Base-by-base conservation (phyloP, 2,329 filamentous ascomycete genomes). In the Sporothrix pseudoabietina region DNA sequence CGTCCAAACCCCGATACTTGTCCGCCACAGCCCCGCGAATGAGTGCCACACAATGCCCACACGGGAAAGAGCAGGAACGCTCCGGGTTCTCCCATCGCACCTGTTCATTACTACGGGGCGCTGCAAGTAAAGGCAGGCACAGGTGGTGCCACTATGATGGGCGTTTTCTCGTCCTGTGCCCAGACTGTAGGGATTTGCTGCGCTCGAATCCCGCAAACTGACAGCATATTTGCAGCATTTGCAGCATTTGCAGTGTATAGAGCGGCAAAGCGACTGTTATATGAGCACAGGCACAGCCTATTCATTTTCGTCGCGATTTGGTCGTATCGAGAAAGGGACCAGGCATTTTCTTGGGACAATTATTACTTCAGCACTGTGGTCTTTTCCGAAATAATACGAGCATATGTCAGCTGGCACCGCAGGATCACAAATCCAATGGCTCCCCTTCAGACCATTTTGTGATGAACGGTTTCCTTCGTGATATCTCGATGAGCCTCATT, bases 1-100 rank as follows among this genome's bases (percentile, higher is more conserved):
- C 72, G 72, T 75, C 9, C 74, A 75, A 75, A 75, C 74, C 72
- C 74, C 74, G 74, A 75, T 72, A 61, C 74, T 75, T 70, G 70
- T 70, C 74, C 74, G 74, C 71, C 68, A 61, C 44, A 57, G 41
- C 14, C 41, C 41, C 41, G 41, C 63, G 22, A 4, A 30, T 3
- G 14, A 55, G 52, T 22, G 39, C 32, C 39, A 65, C 39, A 65
- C 61, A 65, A 9, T 14, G 12, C 14, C 14, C 44, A 16, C 44
- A 14, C 44, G 32, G 52, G n/a, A 2, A n/a, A 9, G 35, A 26
- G 30, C n/a, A 71, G 55, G 55, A 30, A 65, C 57, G 57, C 66
- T 66, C 70, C 70, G 70, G 59, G 69, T 63, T 71, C 55, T 35
- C 69, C 69, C 69, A 47, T 71, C 16, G n/a, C 54, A 44, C 57